These are phyloP conservation scores for Panaeolus papilionaceus DNA, from an alignment of 768 basidiomycete genomes.

Conservation along the genomic window DNA sequence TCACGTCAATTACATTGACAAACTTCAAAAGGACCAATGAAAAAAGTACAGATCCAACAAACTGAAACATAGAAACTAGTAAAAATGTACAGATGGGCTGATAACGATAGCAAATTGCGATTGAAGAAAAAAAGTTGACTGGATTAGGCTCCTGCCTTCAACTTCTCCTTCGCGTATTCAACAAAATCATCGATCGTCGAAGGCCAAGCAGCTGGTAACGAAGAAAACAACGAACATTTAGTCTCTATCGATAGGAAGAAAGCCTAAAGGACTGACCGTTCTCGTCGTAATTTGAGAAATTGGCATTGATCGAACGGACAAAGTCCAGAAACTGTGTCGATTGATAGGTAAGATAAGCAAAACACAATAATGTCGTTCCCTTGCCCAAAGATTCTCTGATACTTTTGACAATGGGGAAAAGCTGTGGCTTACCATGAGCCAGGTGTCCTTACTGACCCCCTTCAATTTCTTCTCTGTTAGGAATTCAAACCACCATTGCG, in stretches of 20 bases:
- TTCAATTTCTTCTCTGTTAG: conserved; percentile 67
- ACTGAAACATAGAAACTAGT: neutral
- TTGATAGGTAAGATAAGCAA: conserved; percentile 2
- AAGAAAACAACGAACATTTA: conserved; percentile 22
- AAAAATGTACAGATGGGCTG: conserved; percentile 11
- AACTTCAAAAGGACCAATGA: neutral
- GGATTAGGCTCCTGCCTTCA: conserved; percentile 21
- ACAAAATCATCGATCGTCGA: conserved; percentile 89
- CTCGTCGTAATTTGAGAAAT: conserved; percentile 74
- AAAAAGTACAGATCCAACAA: neutral
- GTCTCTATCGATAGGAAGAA: conserved; percentile 3
- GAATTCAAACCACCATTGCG: conserved; percentile 82
- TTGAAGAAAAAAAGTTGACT: no score
- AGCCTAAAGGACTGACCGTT: conserved; percentile 57
- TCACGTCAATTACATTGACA: neutral
- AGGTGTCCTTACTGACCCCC: conserved; percentile 89
- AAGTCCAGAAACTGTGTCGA: conserved; percentile 75
- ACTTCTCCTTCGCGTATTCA: conserved; percentile 59
- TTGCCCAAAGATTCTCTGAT: conserved; percentile 5
- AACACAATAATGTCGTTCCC: neutral
- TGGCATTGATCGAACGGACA: conserved; percentile 73
- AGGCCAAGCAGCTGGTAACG: conserved; percentile 76
- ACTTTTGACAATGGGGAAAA: conserved; percentile 3
- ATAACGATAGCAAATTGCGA: neutral
- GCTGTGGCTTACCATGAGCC: conserved; percentile 72